phyloP scores from a whole-genome alignment of 2,329 filamentous ascomycete genomes.

The Orbilia oligospora region DNA sequence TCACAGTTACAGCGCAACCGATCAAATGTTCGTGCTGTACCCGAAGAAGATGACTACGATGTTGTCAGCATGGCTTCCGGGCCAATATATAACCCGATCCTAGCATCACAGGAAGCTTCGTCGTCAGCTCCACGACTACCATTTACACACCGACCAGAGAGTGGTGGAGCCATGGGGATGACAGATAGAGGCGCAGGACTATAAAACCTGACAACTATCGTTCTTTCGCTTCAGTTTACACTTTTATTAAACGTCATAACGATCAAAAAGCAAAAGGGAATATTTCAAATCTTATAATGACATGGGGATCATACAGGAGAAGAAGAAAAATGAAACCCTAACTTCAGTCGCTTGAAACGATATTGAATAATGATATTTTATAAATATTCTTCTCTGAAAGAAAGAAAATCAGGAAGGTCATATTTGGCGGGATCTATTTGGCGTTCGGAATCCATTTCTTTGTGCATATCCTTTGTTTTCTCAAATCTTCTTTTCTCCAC shows the following conservation, averaged over 20 bases:
- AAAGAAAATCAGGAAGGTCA: background rate
- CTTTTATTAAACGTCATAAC: background rate
- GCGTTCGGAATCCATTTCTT: slow-evolving; percentile 23
- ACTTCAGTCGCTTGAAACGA: slow-evolving; percentile 2
- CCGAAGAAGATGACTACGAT: slow-evolving; percentile 54
- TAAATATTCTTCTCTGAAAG: background rate
- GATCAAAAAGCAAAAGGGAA: background rate
- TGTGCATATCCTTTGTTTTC: slow-evolving; percentile 21
- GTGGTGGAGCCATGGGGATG: slow-evolving; percentile 1
- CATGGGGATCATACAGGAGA: background rate
- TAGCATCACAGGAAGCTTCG: slow-evolving; percentile 36
- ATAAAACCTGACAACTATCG: slow-evolving; percentile 7
- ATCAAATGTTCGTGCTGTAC: slow-evolving; percentile 25
- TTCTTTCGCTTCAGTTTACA: background rate
- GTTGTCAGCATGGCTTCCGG: slow-evolving; percentile 48
- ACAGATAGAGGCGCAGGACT: slow-evolving; percentile 27
- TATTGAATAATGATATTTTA: slow-evolving; percentile 15
- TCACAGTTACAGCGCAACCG: slow-evolving; percentile 35
- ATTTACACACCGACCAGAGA: slow-evolving; percentile 32
- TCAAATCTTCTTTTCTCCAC: background rate
- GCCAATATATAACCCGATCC: slow-evolving; percentile 34
- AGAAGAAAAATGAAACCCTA: background rate
- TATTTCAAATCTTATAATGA: slow-evolving; percentile 8
- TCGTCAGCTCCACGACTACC: slow-evolving; percentile 49
- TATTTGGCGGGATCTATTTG: background rate